A percentile compares a stretch with the other conserved stretches of the same genome.
These are phyloP conservation scores for Saxispiralis lemnorum DNA, from an alignment of 495 filamentous ascomycete species.

Conservation along the genomic window DNA sequence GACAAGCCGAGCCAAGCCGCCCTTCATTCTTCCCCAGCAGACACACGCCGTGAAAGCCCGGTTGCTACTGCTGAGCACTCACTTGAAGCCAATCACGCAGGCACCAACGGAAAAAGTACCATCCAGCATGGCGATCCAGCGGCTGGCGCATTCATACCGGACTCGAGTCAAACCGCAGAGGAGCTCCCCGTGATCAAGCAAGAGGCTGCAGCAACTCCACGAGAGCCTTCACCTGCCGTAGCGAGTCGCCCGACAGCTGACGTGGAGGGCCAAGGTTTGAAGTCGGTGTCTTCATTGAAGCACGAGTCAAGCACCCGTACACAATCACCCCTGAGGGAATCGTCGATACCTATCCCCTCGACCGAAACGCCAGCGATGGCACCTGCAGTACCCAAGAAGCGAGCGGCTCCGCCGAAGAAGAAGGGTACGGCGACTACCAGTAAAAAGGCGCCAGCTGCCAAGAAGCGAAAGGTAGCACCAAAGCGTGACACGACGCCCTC, in stretches of 20 bases:
- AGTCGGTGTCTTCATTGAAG: slow-evolving; percentile 20
- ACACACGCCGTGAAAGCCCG: not conserved
- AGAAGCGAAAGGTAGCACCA: slow-evolving; percentile 40
- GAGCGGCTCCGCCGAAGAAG: slow-evolving; percentile 22
- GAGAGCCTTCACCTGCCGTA: slow-evolving; percentile 18
- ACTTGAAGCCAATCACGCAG: too few relatives aligned
- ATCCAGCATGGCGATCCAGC: too few relatives aligned
- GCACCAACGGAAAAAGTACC: too few relatives aligned
- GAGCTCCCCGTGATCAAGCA: slow-evolving; percentile 17
- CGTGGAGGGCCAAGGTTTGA: slow-evolving; percentile 15
- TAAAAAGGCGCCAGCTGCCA: slow-evolving; percentile 34
- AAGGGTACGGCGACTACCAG: slow-evolving; percentile 37
- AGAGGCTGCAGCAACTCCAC: slow-evolving; percentile 20
- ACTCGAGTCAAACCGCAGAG: too few relatives aligned
- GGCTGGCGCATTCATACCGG: too few relatives aligned
- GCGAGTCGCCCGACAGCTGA: slow-evolving; percentile 7
- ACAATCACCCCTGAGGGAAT: slow-evolving; percentile 14
- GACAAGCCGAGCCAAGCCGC: not conserved
- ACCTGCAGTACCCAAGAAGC: slow-evolving; percentile 15
- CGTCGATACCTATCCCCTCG: slow-evolving; percentile 13
- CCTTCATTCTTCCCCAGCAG: not conserved
- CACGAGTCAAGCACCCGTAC: slow-evolving; percentile 21
- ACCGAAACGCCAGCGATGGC: slow-evolving; percentile 14
- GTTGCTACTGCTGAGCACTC: too few relatives aligned
- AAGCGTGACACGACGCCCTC: slow-evolving; percentile 27